Percentiles rank a stretch among this genome's conserved stretches.
Conservation (phyloP, 768 basidiomycete species). For the Macrolepiota dolichaula region DNA sequence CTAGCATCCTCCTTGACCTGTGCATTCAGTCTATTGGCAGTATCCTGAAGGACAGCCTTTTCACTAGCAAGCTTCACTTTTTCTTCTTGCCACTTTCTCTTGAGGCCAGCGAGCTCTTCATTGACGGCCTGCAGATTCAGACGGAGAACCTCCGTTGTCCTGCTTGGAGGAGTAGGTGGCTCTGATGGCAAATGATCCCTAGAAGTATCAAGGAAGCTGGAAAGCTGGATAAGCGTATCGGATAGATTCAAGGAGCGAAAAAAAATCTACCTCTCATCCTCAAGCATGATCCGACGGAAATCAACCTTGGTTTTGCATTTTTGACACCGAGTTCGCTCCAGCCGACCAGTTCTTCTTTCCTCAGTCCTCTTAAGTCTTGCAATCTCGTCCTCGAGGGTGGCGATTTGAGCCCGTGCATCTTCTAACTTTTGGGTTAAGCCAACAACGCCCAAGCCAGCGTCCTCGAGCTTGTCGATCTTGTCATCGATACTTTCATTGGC, state of each 20-base stretch:
- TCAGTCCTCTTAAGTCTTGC: slow-evolving; percentile 63
- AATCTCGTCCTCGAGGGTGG: slow-evolving; percentile 63
- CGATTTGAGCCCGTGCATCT: slow-evolving; percentile 60
- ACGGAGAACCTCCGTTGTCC: slow-evolving; percentile 62
- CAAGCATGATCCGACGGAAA: slow-evolving; percentile 36
- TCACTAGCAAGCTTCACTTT: slow-evolving; percentile 61
- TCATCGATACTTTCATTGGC: slow-evolving; percentile 88
- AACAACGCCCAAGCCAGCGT: slow-evolving; percentile 73
- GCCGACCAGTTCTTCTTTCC: slow-evolving; percentile 58
- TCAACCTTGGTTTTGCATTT: slow-evolving; percentile 68
- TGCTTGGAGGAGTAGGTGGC: slow-evolving; percentile 67
- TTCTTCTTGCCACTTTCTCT: slow-evolving; percentile 69
- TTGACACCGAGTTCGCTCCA: slow-evolving; percentile 62
- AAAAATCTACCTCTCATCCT: slow-evolving; percentile 58
- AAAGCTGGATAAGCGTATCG: slow-evolving; percentile 8
- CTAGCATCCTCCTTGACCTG: slow-evolving; percentile 62
- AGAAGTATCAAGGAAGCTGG: slow-evolving; percentile 54
- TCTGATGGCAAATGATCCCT: slow-evolving; percentile 45
- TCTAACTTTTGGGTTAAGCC: slow-evolving; percentile 68
- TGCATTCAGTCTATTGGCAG: slow-evolving; percentile 60
- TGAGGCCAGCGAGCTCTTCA: slow-evolving; percentile 58
- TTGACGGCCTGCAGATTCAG: slow-evolving; percentile 61
- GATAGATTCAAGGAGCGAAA: background rate
- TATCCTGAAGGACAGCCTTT: slow-evolving; percentile 69
- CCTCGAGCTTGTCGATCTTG: slow-evolving; percentile 82